These are phyloP conservation scores for Fusarium verticillioides DNA, from an alignment of 2,329 filamentous ascomycete genomes.

Conservation along the genomic window DNA sequence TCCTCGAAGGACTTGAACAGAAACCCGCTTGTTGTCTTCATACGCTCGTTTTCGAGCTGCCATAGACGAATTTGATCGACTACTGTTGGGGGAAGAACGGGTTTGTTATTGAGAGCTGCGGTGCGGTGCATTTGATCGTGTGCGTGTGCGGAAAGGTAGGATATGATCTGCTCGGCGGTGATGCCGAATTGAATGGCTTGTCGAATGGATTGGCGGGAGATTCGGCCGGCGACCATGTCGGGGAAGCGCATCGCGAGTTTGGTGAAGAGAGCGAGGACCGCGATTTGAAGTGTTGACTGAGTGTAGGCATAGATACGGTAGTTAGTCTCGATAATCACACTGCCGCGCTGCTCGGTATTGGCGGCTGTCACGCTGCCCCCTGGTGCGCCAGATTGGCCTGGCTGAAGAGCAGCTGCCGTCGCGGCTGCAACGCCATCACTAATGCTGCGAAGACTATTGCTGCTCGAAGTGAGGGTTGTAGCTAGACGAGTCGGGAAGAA, in stretches of 20 bases:
- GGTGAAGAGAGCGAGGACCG: constrained; percentile 89
- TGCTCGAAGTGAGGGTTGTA: constrained; percentile 86
- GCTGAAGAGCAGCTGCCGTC: constrained; percentile 57
- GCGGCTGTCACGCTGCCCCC: constrained; percentile 48
- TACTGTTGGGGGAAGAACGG: constrained; percentile 91
- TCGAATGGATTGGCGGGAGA: constrained; percentile 89
- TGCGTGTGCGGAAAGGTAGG: constrained; percentile 90
- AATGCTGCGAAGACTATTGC: constrained; percentile 77
- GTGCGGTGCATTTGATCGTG: constrained; percentile 91
- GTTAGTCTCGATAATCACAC: constrained; percentile 97
- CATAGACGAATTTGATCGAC: constrained; percentile 97
- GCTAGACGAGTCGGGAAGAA: constrained; percentile 94
- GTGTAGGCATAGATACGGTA: constrained; percentile 98
- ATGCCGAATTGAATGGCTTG: constrained; percentile 90
- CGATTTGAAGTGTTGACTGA: constrained; percentile 91
- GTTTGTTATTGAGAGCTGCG: constrained; percentile 65
- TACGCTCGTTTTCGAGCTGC: constrained; percentile 96
- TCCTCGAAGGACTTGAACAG: constrained; percentile 89
- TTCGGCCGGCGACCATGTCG: constrained; percentile 91
- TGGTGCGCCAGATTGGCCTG: constrained; percentile 51
- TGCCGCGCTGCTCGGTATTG: constrained; percentile 70
- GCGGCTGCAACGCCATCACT: constrained; percentile 76
- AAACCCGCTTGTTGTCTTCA: constrained; percentile 85
- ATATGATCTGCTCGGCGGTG: constrained; percentile 93
- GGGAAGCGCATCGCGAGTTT: constrained; percentile 90